Percentiles rank a stretch among this genome's conserved stretches.
phyloP scores from a whole-genome alignment of 305 asterid genomes.

The Ajuga reptans region DNA sequence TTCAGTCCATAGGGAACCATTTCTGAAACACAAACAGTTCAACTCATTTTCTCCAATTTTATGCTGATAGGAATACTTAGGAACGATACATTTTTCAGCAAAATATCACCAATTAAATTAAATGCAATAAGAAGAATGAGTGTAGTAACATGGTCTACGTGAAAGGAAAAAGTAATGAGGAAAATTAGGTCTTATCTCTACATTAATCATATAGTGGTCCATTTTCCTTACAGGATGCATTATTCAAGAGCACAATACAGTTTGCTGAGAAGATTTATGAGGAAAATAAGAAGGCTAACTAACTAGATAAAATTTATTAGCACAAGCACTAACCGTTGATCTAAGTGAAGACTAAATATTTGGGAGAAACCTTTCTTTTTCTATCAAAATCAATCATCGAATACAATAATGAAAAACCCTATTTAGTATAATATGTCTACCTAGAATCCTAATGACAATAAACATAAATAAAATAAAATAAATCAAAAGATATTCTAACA shows the following conservation, averaged over 20 bases:
- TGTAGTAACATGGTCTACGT: not conserved
- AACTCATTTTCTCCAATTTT: not conserved
- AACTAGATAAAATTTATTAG: no score
- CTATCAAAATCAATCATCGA: no score
- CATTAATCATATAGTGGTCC: not conserved
- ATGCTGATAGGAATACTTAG: not conserved
- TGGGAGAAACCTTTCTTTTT: no score
- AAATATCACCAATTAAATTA: not conserved
- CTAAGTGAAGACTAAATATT: no score
- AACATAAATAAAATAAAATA: no score
- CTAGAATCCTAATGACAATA: no score
- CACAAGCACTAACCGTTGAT: no score
- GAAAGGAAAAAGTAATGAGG: not conserved
- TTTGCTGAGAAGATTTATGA: not conserved
- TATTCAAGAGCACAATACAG: not conserved
- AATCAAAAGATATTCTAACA: no score
- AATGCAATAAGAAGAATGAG: not conserved
- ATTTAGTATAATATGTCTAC: no score
- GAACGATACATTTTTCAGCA: not conserved
- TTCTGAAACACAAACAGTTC: not conserved
- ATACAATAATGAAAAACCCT: no score
- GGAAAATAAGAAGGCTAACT: not conserved
- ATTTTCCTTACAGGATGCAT: not conserved
- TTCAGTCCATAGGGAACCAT: not conserved
- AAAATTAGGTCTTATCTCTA: no score